Base-by-base conservation (phyloP, 2,329 filamentous ascomycete species). In the Paecilomyces sp. region DNA sequence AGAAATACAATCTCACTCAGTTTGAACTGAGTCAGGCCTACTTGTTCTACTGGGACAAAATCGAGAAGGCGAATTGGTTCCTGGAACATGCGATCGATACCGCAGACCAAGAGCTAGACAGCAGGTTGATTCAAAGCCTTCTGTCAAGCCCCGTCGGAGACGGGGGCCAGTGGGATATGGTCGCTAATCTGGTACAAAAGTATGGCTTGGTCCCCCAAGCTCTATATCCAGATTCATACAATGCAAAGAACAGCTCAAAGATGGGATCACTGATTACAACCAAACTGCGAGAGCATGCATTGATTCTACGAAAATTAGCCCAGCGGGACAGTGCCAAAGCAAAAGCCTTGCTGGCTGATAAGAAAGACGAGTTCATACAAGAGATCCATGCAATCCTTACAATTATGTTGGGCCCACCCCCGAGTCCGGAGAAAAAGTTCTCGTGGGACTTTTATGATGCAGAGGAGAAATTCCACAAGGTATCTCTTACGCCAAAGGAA, bases 161-260 rank as follows among this genome's bases (percentile, higher is more conserved):
- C 70, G 91, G 92, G 30, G 91, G 92, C 0, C 91, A 95, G 73
- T 95, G 90, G 90, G 91, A 95, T 73, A 95, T 96, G 91, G 88
- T 92, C 2, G 88, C 86, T 64, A 96, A 95, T 68, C 79, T 96
- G 9, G 90, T 96, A 4, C 77, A 85, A 53, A 96, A 96, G 77
- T 96, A 96, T 69, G 92, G 92, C 30, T 83, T 96, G n/a, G 88
- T 94, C 0, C 91, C 91, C 2, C 89, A 95, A 71, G 77, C 80
- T 0, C 76, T 96, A 2, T 96, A 94, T 70, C 91, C 91, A 0
- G 92, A 96, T 72, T 86, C 83, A 58, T 93, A 84, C 81, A 93
- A 90, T 71, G 90, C 91, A 3, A 83, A 83, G 78, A 86, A 87
- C 67, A 90, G 88, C 28, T 74, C 80, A 1, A 80, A 84, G 18